phyloP scores from a whole-genome alignment of 345 rosid genomes.

The Hibiscus mutabilis region DNA sequence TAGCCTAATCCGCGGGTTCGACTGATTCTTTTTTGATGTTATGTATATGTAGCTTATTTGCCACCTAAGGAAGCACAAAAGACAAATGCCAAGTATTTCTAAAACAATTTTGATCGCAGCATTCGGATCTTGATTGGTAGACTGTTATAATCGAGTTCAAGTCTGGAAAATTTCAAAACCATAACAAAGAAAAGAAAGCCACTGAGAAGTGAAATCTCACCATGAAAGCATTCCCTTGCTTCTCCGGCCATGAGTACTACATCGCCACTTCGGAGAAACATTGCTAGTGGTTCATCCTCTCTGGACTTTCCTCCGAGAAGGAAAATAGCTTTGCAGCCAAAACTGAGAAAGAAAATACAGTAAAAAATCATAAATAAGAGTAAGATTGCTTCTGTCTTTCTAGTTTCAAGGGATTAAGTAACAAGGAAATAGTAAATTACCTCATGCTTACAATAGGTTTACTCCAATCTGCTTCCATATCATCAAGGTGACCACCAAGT shows the following conservation, averaged over 20 bases:
- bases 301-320: slow-evolving; percentile 83
- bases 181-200: neutral
- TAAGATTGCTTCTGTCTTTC: neutral
- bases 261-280: slow-evolving; percentile 96
- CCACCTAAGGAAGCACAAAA: neutral
- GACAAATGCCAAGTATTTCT: neutral
- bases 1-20: neutral
- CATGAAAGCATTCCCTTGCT: slow-evolving; percentile 71
- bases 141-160: neutral
- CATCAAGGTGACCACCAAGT: slow-evolving; percentile 95
- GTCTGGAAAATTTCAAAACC: neutral
- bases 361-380: slow-evolving; percentile 1
- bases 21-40: too few relatives aligned
- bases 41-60: too few relatives aligned
- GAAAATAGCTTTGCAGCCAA: slow-evolving; percentile 94
- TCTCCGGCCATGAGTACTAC: slow-evolving; percentile 89
- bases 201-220: neutral
- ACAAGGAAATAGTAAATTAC: slow-evolving; percentile 35
- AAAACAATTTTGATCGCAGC: neutral
- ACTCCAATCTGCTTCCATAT: slow-evolving; percentile 96
- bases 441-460: slow-evolving; percentile 96
- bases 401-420: neutral
- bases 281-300: slow-evolving; percentile 68
- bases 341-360: slow-evolving; percentile 33
- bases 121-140: neutral